Percentiles rank a stretch among this genome's conserved stretches.
phyloP scores from a whole-genome alignment of 1,284 basidiomycete genomes.

The Lentinus polychrous region DNA sequence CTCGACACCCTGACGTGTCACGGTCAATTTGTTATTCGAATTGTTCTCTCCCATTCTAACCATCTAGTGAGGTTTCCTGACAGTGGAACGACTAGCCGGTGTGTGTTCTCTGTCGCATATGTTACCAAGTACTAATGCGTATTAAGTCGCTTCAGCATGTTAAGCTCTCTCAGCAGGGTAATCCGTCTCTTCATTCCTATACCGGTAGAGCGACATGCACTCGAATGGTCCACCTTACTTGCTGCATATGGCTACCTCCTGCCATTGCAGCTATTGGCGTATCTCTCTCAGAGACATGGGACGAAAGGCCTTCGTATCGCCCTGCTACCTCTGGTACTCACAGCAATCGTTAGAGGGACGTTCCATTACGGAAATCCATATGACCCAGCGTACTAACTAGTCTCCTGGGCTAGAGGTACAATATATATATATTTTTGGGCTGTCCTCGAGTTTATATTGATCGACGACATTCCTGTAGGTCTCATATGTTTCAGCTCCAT shows the following conservation, averaged over 20 bases:
- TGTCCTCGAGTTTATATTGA: neutral
- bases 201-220: neutral
- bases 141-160: too few species aligned
- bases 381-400: neutral
- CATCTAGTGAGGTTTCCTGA: too few species aligned
- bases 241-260: neutral
- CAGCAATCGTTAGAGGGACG: neutral
- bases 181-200: neutral
- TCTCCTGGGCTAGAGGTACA: neutral
- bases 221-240: neutral
- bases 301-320: neutral
- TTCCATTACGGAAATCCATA: neutral
- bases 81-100: too few species aligned
- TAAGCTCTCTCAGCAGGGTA: neutral
- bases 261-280: neutral
- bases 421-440: neutral
- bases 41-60: too few species aligned
- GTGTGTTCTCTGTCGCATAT: too few species aligned
- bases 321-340: neutral
- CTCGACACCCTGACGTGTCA: too few species aligned
- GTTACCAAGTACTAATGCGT: too few species aligned
- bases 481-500: constrained; percentile 6
- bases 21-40: too few species aligned
- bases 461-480: neutral
- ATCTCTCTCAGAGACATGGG: constrained; percentile 2